phyloP scores from a whole-genome alignment of 2,329 filamentous ascomycete genomes.

The Curvularia spicifera region DNA sequence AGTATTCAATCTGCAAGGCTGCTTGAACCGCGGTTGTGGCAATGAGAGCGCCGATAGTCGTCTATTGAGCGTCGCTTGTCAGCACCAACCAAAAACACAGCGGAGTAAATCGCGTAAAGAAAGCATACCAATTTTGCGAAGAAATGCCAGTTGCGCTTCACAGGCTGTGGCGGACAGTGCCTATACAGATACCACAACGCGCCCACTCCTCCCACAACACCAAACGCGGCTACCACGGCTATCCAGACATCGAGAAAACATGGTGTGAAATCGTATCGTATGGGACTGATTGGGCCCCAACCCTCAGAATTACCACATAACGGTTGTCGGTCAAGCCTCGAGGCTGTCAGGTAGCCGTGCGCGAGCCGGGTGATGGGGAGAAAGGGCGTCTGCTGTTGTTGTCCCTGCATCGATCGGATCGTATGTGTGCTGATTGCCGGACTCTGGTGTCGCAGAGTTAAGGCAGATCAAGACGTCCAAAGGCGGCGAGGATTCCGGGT shows the following conservation, averaged over 20 bases:
- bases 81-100: conserved; percentile 7
- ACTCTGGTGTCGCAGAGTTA: conserved; percentile 34
- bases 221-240: conserved; percentile 76
- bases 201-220: conserved; percentile 75
- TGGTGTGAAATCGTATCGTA: conserved; percentile 92
- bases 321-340: conserved; percentile 62
- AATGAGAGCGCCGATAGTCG: conserved; percentile 71
- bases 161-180: conserved; percentile 69
- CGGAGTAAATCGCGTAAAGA: not conserved
- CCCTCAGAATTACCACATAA: conserved; percentile 90
- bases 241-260: conserved; percentile 97
- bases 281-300: conserved; percentile 90
- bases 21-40: conserved; percentile 74
- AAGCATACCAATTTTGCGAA: conserved; percentile 80
- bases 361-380: conserved; percentile 35
- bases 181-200: conserved; percentile 81
- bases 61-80: conserved; percentile 48
- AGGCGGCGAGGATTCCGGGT: conserved; percentile 17
- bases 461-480: conserved; percentile 23
- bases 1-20: conserved; percentile 74
- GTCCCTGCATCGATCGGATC: conserved; percentile 46
- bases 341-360: conserved; percentile 62
- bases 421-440: conserved; percentile 23
- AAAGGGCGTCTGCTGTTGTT: conserved; percentile 48
- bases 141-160: conserved; percentile 89